phyloP scores from a whole-genome alignment of 306 rosid species.

The Castanea crenata region DNA sequence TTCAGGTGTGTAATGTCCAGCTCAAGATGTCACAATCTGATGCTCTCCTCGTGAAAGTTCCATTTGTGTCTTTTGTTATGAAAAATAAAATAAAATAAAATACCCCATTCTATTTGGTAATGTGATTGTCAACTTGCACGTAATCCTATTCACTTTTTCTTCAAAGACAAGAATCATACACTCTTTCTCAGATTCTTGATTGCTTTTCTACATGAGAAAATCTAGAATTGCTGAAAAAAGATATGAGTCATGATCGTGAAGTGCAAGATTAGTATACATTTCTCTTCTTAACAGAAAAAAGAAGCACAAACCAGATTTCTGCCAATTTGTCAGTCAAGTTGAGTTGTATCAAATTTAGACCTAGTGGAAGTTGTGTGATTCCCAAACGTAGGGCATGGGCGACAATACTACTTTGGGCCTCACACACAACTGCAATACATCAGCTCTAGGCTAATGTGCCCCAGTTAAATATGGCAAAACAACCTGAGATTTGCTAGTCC shows the following conservation, averaged over 20 bases:
- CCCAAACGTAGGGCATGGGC: too few relatives aligned
- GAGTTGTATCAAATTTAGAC: too few relatives aligned
- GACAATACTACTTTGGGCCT: too few relatives aligned
- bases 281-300: too few relatives aligned
- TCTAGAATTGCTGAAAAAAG: background rate
- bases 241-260: conserved; percentile 27
- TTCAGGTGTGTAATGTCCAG: background rate
- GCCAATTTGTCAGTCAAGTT: too few relatives aligned
- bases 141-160: conserved; percentile 17
- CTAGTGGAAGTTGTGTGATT: too few relatives aligned
- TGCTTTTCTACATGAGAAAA: conserved; percentile 8
- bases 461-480: too few relatives aligned
- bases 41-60: background rate
- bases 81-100: background rate
- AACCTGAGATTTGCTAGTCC: too few relatives aligned
- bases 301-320: too few relatives aligned
- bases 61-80: conserved; percentile 12
- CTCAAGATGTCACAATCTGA: background rate
- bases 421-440: too few relatives aligned
- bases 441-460: too few relatives aligned
- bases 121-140: background rate
- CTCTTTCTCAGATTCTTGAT: conserved; percentile 20
- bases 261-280: background rate
- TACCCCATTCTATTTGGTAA: background rate
- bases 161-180: conserved; percentile 24